Evolutionary conservation across 306 rosid species (phyloP), one percentile per base, ranked within the genome.

Genomic region (Pterocarpus santalinus): DNA sequence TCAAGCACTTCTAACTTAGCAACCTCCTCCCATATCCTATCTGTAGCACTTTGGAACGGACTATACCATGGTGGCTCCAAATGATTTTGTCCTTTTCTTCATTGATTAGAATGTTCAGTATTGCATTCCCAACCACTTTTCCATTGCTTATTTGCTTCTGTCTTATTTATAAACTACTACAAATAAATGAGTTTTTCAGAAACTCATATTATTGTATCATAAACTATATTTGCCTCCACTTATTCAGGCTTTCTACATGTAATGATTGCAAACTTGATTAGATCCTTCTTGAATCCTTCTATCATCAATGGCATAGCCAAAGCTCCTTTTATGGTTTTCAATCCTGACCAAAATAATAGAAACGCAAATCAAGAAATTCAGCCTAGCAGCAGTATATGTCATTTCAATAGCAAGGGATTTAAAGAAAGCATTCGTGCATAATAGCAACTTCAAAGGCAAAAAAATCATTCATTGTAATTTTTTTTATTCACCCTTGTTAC

Each of bases 241-340:
- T 63, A 81, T 61, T 81, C 69, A 4, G 93, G 95, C 85, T 93
- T 95, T 76, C 87, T 85, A 79, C 97, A 92, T 0, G 97, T 90
- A 71, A 95, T 88, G 22, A 95, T 86, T 56, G 95, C 84, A 87
- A 87, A 95, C 75, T 93, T 95, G 22, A 95, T 95, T 0, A 95
- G 73, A 79, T 71, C 94, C 79, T 91, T 95, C 83, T 87, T 86
- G 92, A 35, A 95, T 80, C 99, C 99, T 84, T 91, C 83, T 6
- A 89, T 95, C 99, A 95, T 95, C 88, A 83, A 80, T 12, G 99
- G 97, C 97, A 95, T 90, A n/a, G 93, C 99, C 69, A 93, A 65
- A 5, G 99, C 99, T 85, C 99, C 97, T 77, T 49, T 91, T 64
- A 93, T 89, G 41, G 97, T 91, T 77, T 95, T 94, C 80, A 61